Base-by-base conservation (phyloP, 345 rosid genomes). In the Litchi chinensis region DNA sequence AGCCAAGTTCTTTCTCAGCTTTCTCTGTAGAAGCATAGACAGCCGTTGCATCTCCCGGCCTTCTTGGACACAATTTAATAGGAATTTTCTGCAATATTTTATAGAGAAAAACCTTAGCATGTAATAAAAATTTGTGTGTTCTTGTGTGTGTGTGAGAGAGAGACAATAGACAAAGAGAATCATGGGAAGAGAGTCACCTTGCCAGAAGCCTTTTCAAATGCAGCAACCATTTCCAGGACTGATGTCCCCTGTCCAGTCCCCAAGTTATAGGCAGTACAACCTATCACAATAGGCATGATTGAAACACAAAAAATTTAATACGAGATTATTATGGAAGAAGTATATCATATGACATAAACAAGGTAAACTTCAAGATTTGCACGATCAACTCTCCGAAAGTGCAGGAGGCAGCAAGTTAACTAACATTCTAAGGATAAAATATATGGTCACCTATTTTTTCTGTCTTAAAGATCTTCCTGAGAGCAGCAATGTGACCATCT, bases 151-250 rank as follows among this genome's bases (percentile, higher is more conserved):
- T 40, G 64, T 3, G 26, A n/a, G 71, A 59, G 41, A 40, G 13
- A 41, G 10, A 46, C 3, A 37, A 44, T 3, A 21, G 32, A 28
- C 6, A 1, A 12, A n/a, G 43, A 10, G 54, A 3, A 5, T 1
- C 39, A 57, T n/a, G 21, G 65, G n/a, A 70, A 75, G 68, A 44
- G 76, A 57, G n/a, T 84, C 66, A 93, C 99, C 94, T 93, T 91
- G 83, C 94, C 94, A 74, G 88, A 94, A 77, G 91, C 98, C 79
- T 93, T 96, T 82, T 94, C 98, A 75, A 94, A 96, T 69, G 97
- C 97, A 41, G 91, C 85, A 73, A 96, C 98, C 97, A 96, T 94
- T 91, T 94, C 94, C 22, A 96, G 91, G 68, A 94, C 97, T 12
- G 98, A 94, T 32, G 95, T 89, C 75, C 97, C 99, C 10, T 66